phyloP scores from a whole-genome alignment of 805 yeast species.

The Maudiozyma turicensis region DNA sequence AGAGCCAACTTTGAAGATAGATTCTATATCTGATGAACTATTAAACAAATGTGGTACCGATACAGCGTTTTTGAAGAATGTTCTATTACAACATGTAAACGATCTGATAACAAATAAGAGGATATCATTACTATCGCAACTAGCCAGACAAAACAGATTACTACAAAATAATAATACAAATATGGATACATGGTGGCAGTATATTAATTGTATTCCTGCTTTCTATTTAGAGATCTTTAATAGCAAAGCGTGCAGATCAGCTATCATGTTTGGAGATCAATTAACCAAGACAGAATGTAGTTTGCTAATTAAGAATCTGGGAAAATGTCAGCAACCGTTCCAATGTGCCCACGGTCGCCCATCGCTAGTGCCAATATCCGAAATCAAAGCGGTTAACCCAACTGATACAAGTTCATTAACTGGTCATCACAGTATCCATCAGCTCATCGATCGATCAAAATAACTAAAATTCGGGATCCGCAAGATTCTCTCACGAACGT shows the following conservation, averaged over 20 bases:
- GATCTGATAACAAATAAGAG: constrained; percentile 33
- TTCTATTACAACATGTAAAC: constrained; percentile 35
- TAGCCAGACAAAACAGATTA: neutral
- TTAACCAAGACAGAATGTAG: constrained; percentile 38
- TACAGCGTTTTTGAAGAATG: constrained; percentile 26
- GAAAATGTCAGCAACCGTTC: constrained; percentile 50
- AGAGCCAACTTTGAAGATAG: neutral
- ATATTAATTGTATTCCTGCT: constrained; percentile 38
- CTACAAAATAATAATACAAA: neutral
- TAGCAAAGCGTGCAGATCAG: constrained; percentile 56
- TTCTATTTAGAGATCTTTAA: constrained; percentile 42
- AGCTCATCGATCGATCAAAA: no score
- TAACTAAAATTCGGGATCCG: no score
- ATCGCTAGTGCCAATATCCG: constrained; percentile 29
- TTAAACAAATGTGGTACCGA: constrained; percentile 27
- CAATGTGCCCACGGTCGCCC: constrained; percentile 87
- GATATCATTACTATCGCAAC: constrained; percentile 3
- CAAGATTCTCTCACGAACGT: no score
- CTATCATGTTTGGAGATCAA: constrained; percentile 62
- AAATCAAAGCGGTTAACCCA: neutral
- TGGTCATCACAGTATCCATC: no score
- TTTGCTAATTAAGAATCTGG: constrained; percentile 34
- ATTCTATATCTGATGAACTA: constrained; percentile 35
- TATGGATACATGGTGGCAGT: constrained; percentile 32
- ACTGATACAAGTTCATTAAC: no score